Conservation (phyloP, 192 early-diverging fungal species). For the Physocladia obscura region DNA sequence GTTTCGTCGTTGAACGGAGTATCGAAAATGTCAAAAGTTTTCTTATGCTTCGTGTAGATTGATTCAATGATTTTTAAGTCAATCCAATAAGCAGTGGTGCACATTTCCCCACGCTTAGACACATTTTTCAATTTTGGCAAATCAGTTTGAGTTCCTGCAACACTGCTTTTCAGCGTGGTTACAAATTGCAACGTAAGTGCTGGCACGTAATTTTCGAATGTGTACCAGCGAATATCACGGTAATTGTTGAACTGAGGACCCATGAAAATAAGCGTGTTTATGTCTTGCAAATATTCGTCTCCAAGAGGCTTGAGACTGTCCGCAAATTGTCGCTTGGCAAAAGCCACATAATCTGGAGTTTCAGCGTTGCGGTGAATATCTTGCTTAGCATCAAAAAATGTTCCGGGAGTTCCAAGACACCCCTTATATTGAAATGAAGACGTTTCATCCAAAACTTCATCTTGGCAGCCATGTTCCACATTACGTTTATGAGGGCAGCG, state of each 20-base stretch:
- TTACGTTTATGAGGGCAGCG: neutral
- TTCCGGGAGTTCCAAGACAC: neutral
- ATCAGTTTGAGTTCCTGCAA: too few species aligned
- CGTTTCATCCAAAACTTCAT: neutral
- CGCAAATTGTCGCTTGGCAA: neutral
- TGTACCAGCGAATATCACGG: slow-evolving; percentile 1
- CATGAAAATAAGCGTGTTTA: neutral
- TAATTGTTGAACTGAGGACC: slow-evolving; percentile 2
- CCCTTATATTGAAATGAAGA: neutral
- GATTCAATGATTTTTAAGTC: neutral
- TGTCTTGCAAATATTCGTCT: neutral
- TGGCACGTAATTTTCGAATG: neutral
- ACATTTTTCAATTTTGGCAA: neutral
- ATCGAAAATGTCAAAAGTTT: neutral
- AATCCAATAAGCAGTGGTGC: slow-evolving; percentile 3
- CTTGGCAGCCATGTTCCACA: too few species aligned
- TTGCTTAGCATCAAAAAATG: neutral
- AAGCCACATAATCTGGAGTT: neutral
- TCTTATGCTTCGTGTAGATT: neutral
- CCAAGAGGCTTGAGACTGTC: neutral
- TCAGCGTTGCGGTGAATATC: neutral
- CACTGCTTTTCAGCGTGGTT: neutral
- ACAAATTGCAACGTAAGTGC: neutral
- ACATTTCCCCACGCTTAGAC: neutral
- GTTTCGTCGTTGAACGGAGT: neutral